Evolutionary conservation across 306 rosid genomes (phyloP), one percentile per base, ranked within the genome.

Genomic region (Glycyrrhiza uralensis): DNA sequence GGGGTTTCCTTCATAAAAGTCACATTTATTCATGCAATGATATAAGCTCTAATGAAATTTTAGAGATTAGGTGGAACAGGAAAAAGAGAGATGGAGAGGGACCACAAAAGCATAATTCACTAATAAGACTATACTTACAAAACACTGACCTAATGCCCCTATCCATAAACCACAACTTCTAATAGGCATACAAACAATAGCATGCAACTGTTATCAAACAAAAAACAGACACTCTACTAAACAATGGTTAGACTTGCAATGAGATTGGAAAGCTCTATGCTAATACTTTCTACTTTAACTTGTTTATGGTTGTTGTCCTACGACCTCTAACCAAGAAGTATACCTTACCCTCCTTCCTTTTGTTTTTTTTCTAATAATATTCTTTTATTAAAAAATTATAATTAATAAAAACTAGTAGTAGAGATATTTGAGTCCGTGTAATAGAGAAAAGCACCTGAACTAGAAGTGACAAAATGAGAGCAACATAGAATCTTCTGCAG

Each of bases 401-500:
- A 50, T 13, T 24, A 24, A n/a, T n/a, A 30, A 42, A 18, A 30
- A 7, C 6, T 33, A 5, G 29, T 8, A 55, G 67, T 22, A 44
- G 33, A 33, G 66, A 68, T 67, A 75, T 55, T 57, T 63, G 71
- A 57, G 60, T 38, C 51, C 57, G 61, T 26, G 28, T 2, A 62
- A 77, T 61, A 66, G 64, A 36, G 69, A 71, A 73, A 75, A 71
- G 76, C 65, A 93, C 98, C 98, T 94, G 98, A 52, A 94, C 91
- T 65, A 94, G 83, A 76, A 89, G 89, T 64, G 98, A 89, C 81
- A 94, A 84, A 80, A 94, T 89, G 80, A 94, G 93, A 78, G 97
- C 96, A 72, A 94, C 97, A 78, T 87, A 91, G 79, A 94, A 94
- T 68, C 98, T 81, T 87, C 85, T 91, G 86, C 95, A 94, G 51